phyloP scores from a whole-genome alignment of 1,139 yeast species.

The Suhomyces bribrorum region DNA sequence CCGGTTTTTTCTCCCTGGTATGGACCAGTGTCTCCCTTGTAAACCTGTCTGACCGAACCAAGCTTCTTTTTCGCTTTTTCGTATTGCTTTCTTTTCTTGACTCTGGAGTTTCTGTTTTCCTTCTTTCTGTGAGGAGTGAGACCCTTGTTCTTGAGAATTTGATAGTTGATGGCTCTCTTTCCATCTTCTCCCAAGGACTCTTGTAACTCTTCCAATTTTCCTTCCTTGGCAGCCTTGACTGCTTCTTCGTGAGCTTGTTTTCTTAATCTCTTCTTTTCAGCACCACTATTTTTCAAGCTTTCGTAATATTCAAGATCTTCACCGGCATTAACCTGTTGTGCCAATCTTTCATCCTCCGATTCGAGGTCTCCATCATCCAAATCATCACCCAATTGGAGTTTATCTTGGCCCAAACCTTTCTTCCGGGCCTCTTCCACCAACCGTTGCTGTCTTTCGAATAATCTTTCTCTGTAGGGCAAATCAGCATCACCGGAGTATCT shows the following conservation, averaged over 20 bases:
- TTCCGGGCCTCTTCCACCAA: conserved; percentile 84
- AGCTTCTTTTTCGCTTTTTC: conserved; percentile 94
- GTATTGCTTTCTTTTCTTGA: conserved; percentile 96
- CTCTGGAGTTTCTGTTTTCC: conserved; percentile 93
- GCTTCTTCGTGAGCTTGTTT: conserved; percentile 71
- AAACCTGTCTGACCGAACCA: conserved; percentile 85
- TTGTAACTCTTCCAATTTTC: conserved; percentile 70
- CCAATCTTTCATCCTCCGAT: conserved; percentile 49
- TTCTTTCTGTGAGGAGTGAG: conserved; percentile 89
- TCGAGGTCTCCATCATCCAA: conserved; percentile 48
- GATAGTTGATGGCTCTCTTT: conserved; percentile 92
- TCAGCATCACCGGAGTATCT: conserved; percentile 82
- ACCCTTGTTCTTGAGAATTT: conserved; percentile 93
- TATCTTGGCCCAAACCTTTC: conserved; percentile 64
- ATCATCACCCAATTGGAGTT: conserved; percentile 53
- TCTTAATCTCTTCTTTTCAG: conserved; percentile 52
- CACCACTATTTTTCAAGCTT: conserved; percentile 49
- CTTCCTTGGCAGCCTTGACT: conserved; percentile 79
- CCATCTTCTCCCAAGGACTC: conserved; percentile 74
- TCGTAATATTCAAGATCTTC: conserved; percentile 53
- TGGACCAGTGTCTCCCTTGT: conserved; percentile 75
- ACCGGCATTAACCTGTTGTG: conserved; percentile 40
- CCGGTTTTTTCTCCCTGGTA: conserved; percentile 96
- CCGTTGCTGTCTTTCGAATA: conserved; percentile 85
- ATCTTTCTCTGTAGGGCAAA: conserved; percentile 88